Percentiles rank a stretch among this genome's conserved stretches.
These are phyloP conservation scores for Tulasnella sp. DNA, from an alignment of 768 basidiomycete genomes.

Conservation along the genomic window DNA sequence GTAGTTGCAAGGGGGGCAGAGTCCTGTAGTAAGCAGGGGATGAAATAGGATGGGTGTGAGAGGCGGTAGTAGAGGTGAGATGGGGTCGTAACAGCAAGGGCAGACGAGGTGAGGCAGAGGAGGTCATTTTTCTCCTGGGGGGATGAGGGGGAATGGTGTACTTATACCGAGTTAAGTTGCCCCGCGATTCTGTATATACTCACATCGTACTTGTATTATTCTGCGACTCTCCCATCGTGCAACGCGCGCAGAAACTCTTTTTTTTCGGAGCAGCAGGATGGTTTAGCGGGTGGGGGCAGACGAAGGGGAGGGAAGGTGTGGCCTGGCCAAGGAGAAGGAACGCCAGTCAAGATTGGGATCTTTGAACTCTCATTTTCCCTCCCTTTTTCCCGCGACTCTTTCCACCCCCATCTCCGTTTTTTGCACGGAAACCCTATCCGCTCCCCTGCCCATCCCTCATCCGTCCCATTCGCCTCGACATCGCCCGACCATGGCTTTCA, in stretches of 20 bases:
- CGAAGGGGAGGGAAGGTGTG: not conserved
- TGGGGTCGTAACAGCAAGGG: slow-evolving; percentile 16
- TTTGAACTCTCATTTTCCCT: slow-evolving; percentile 4
- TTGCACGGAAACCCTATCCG: not conserved
- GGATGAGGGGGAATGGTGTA: slow-evolving; percentile 9
- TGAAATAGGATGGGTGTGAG: slow-evolving; percentile 13
- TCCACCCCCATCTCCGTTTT: not conserved
- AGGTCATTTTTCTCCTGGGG: slow-evolving; percentile 7
- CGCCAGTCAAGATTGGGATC: slow-evolving; percentile 6
- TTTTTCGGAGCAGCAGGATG: not conserved
- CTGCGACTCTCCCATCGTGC: not conserved
- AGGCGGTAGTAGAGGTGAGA: slow-evolving; percentile 25
- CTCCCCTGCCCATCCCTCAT: not conserved
- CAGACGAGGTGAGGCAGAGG: slow-evolving; percentile 9
- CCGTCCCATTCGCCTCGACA: not conserved
- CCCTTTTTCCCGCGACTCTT: not conserved
- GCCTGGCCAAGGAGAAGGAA: slow-evolving; percentile 8
- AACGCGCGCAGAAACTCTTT: not conserved
- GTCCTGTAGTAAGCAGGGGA: slow-evolving; percentile 14
- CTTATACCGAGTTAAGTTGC: slow-evolving; percentile 17
- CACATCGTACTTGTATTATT: slow-evolving; percentile 12
- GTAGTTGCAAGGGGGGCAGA: slow-evolving; percentile 19
- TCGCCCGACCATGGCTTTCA: not conserved
- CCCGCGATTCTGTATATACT: slow-evolving; percentile 11
- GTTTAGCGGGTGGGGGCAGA: not conserved